phyloP scores from a whole-genome alignment of 1,284 basidiomycete species.

The Uromyces viciae-fabae region DNA sequence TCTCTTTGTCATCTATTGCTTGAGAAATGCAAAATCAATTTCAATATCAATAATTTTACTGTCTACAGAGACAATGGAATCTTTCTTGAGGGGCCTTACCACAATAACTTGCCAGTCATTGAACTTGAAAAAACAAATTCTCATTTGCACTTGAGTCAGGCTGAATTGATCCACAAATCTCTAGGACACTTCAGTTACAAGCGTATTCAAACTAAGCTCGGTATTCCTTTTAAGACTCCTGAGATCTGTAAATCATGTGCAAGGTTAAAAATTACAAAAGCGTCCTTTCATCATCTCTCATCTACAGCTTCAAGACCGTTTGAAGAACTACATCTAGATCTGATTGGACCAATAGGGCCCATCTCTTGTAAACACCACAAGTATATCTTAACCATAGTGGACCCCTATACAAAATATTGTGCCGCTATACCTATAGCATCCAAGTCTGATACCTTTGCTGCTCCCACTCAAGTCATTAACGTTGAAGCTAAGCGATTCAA shows the following conservation, averaged over 20 bases:
- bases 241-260: not conserved
- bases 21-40: not conserved
- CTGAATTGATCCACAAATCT: not conserved
- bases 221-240: not conserved
- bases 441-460: not conserved
- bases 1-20: not conserved
- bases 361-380: not conserved
- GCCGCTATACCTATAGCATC: not conserved
- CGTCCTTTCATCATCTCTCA: not conserved
- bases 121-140: not conserved
- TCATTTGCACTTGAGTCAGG: not conserved
- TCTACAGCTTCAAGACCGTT: not conserved
- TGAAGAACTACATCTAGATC: not conserved
- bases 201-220: not conserved
- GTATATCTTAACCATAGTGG: not conserved
- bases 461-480: not conserved
- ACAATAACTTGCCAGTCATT: not conserved
- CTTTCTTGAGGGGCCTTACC: not conserved
- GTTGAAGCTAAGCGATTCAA: not conserved
- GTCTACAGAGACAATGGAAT: not conserved
- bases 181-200: not conserved
- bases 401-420: not conserved
- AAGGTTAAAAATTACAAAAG: not conserved
- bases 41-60: not conserved
- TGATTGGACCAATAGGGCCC: not conserved